Evolutionary conservation across 441 rosid genomes (phyloP).

Genomic region (Populus hybrid): DNA sequence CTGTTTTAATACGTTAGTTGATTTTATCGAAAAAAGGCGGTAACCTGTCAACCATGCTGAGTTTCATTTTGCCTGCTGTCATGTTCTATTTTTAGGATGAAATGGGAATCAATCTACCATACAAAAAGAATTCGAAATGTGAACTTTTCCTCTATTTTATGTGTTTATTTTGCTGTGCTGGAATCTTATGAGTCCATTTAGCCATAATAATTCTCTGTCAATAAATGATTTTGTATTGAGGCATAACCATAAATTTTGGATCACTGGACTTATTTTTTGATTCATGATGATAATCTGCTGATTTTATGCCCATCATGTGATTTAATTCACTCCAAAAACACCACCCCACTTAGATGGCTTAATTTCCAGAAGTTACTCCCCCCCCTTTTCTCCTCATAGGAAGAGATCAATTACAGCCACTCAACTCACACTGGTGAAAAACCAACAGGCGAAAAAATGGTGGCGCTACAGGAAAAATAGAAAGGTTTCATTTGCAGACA

Average conservation of each 20-base stretch:
- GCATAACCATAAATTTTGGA: not conserved
- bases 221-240: not conserved
- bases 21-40: not conserved
- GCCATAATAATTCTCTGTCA: not conserved
- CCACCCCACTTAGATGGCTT: conserved; percentile 3
- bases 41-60: too few species aligned
- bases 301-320: not conserved
- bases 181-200: not conserved
- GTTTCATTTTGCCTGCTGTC: too few species aligned
- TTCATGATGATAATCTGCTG: not conserved
- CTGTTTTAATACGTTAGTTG: not conserved
- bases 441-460: not conserved
- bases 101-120: too few species aligned
- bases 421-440: conserved; percentile 4
- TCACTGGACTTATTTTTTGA: not conserved
- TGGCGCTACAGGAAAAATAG: not conserved
- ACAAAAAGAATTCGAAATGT: too few species aligned
- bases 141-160: too few species aligned
- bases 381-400: conserved; percentile 23
- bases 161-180: not conserved
- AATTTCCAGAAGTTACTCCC: conserved; percentile 36
- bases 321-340: not conserved
- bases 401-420: conserved; percentile 24
- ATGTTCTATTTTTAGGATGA: too few species aligned
- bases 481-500: not conserved